These are phyloP conservation scores for Drechslerella dactyloides DNA, from an alignment of 2,329 filamentous ascomycete species.

Conservation along the genomic window DNA sequence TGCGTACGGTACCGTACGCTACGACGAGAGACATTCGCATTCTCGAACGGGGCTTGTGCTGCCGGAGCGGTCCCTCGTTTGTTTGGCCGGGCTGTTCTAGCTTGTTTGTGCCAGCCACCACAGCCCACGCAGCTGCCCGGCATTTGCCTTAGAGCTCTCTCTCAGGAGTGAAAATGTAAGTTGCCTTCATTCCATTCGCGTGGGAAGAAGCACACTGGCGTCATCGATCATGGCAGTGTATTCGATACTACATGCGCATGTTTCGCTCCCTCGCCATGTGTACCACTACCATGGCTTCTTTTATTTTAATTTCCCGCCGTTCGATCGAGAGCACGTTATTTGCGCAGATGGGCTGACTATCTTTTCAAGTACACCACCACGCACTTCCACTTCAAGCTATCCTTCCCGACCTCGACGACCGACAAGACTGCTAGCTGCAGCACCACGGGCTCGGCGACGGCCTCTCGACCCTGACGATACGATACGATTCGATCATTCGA, in stretches of 20 bases:
- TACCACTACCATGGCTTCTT: background rate
- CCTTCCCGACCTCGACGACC: no score
- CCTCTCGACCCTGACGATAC: no score
- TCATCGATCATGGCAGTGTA: background rate
- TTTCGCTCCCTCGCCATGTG: no score
- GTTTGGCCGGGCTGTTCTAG: background rate
- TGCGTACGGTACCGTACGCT: background rate
- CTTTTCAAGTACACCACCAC: no score
- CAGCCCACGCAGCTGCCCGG: background rate
- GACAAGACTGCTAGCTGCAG: no score
- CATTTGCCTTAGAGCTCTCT: background rate
- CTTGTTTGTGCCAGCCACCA: background rate
- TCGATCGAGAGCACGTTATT: no score
- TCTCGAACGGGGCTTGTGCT: conserved; percentile 3
- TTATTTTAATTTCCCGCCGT: background rate
- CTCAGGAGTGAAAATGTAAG: background rate
- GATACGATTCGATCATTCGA: no score
- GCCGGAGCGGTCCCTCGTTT: background rate
- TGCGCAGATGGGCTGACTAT: no score
- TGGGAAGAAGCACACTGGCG: background rate
- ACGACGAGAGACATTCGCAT: background rate
- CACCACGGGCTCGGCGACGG: no score
- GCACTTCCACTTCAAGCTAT: no score
- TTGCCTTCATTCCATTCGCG: background rate
- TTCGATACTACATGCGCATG: background rate